Percentiles rank a stretch among this genome's conserved stretches.
phyloP scores from a whole-genome alignment of 2,329 filamentous ascomycete genomes.

The Colletotrichum sp. region DNA sequence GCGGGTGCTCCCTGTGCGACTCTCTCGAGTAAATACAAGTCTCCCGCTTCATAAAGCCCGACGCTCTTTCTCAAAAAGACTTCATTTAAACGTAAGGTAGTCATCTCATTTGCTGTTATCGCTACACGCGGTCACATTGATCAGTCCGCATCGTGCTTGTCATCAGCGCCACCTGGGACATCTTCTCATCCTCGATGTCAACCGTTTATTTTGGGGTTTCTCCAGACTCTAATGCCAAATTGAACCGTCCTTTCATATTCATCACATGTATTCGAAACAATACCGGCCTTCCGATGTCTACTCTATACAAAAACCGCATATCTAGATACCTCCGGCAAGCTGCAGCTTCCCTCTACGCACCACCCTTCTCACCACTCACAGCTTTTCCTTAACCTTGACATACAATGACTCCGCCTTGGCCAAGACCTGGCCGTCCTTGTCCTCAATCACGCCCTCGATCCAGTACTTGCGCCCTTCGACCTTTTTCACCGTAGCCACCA shows the following conservation, averaged over 20 bases:
- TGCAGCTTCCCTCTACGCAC: neutral
- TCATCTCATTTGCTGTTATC: neutral
- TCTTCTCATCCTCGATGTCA: neutral
- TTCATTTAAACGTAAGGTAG: neutral
- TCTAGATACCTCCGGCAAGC: neutral
- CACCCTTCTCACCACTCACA: neutral
- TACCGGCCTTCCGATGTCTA: neutral
- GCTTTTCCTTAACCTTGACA: constrained; percentile 12
- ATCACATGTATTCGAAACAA: neutral
- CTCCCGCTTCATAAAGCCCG: neutral
- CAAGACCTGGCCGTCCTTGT: constrained; percentile 33
- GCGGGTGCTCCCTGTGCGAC: neutral
- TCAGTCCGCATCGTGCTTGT: neutral
- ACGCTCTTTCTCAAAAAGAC: neutral
- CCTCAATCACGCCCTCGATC: constrained; percentile 35
- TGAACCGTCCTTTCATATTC: neutral
- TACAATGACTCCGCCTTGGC: constrained; percentile 28
- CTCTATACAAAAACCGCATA: neutral
- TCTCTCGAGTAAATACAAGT: neutral
- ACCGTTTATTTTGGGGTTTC: neutral
- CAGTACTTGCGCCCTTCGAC: constrained; percentile 39
- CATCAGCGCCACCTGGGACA: neutral
- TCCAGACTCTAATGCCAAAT: neutral
- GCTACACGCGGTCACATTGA: neutral
- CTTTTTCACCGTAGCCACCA: constrained; percentile 34